Percentiles rank a stretch among this genome's conserved stretches.
phyloP scores from a whole-genome alignment of 805 yeast species.

The Pichia deserticola region DNA sequence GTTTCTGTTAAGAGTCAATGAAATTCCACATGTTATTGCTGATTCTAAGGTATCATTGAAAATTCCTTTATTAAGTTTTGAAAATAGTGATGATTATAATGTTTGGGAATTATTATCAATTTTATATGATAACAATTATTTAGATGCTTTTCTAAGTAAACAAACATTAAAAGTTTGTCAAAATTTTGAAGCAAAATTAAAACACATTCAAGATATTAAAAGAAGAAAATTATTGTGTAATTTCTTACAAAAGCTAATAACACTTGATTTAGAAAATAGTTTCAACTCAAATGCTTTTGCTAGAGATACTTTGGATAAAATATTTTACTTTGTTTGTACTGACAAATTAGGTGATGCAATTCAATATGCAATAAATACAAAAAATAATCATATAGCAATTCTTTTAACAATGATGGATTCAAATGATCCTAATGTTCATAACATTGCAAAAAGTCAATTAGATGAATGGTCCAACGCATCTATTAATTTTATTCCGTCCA shows the following conservation, averaged over 20 bases:
- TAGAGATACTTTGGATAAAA: conserved; percentile 39
- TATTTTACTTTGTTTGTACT: conserved; percentile 43
- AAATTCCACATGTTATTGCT: conserved; percentile 34
- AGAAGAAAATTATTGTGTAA: conserved; percentile 41
- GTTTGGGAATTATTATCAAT: conserved; percentile 55
- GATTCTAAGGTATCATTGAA: conserved; percentile 23
- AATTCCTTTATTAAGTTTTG: conserved; percentile 18
- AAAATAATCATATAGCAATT: conserved; percentile 64
- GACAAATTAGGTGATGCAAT: conserved; percentile 60
- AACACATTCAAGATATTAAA: conserved; percentile 16
- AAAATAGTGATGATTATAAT: conserved; percentile 10
- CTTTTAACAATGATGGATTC: conserved; percentile 66
- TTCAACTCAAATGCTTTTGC: conserved; percentile 7
- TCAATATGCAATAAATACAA: conserved; percentile 48
- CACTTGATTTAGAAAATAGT: conserved; percentile 26
- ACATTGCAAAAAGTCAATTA: conserved; percentile 55
- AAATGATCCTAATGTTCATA: conserved; percentile 49
- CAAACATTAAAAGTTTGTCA: conserved; percentile 6
- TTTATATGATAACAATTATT: conserved; percentile 43
- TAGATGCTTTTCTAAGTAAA: conserved; percentile 11
- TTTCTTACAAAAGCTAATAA: conserved; percentile 50
- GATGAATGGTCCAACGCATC: conserved; percentile 51
- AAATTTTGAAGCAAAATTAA: conserved; percentile 7
- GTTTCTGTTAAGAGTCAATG: conserved; percentile 17
- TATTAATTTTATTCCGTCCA: conserved; percentile 40